Evolutionary conservation across 2,329 filamentous ascomycete species (phyloP).

Genomic region (Calcarisporium arbuscula): DNA sequence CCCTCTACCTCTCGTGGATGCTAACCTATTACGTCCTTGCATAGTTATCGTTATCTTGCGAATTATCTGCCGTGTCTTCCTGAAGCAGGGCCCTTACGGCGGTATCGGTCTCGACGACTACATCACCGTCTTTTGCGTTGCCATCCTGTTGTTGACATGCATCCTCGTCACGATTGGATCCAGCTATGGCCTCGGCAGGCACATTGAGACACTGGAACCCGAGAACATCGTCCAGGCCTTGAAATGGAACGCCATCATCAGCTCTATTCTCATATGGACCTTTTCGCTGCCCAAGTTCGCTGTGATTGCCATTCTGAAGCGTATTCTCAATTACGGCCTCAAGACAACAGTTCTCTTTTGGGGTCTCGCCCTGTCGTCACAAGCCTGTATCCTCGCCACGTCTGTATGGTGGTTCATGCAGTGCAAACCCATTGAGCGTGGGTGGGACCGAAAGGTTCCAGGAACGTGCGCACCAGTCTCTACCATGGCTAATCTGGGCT

Average conservation of each 20-base stretch:
- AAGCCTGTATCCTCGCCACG: conserved; percentile 16
- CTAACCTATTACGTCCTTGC: neutral
- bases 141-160: conserved; percentile 15
- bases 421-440: conserved; percentile 16
- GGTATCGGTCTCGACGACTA: conserved; percentile 18
- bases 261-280: conserved; percentile 18
- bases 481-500: conserved; percentile 16
- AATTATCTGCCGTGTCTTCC: conserved; percentile 12
- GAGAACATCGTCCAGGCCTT: conserved; percentile 10
- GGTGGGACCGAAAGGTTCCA: conserved; percentile 15
- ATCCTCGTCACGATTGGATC: conserved; percentile 16
- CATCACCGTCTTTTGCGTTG: conserved; percentile 15
- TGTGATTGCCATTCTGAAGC: conserved; percentile 19
- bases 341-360: conserved; percentile 18
- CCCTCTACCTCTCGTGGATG: neutral
- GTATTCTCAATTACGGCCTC: conserved; percentile 18
- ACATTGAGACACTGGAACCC: conserved; percentile 7
- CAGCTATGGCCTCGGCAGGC: conserved; percentile 16
- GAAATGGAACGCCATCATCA: conserved; percentile 19
- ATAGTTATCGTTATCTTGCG: conserved; percentile 16
- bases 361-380: conserved; percentile 15
- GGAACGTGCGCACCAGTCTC: conserved; percentile 14
- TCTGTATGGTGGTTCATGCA: conserved; percentile 20
- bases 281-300: conserved; percentile 21
- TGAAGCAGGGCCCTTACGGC: conserved; percentile 13